These are phyloP conservation scores for Erysimum cheiri DNA, from an alignment of 441 rosid genomes.

Conservation along the genomic window DNA sequence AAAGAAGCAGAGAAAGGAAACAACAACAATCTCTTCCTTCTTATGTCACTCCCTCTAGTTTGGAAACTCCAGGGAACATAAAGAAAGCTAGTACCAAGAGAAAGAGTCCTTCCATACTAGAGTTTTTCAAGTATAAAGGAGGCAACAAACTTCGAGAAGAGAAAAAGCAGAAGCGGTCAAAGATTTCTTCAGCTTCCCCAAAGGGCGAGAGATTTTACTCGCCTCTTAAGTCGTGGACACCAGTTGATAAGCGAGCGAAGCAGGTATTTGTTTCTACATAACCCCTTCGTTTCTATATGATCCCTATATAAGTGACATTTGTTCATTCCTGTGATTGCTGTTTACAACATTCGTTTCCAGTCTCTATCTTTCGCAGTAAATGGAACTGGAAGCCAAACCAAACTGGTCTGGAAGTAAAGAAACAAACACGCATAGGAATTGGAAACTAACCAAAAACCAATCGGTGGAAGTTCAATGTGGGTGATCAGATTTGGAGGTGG, in stretches of 20 bases:
- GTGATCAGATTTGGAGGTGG: slow-evolving; percentile 42
- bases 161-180: slow-evolving; percentile 66
- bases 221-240: slow-evolving; percentile 59
- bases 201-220: slow-evolving; percentile 52
- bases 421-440: slow-evolving; percentile 39
- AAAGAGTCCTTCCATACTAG: slow-evolving; percentile 83
- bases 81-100: slow-evolving; percentile 57
- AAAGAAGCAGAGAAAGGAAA: slow-evolving; percentile 65
- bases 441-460: too few relatives aligned
- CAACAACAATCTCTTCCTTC: slow-evolving; percentile 67
- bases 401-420: slow-evolving; percentile 83
- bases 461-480: slow-evolving; percentile 1
- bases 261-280: slow-evolving; percentile 53
- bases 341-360: slow-evolving; percentile 54
- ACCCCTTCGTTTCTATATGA: background rate
- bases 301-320: slow-evolving; percentile 2
- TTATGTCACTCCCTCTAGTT: slow-evolving; percentile 51
- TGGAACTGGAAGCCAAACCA: slow-evolving; percentile 73
- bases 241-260: slow-evolving; percentile 78
- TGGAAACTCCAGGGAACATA: slow-evolving; percentile 46
- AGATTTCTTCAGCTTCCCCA: slow-evolving; percentile 51
- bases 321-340: background rate
- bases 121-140: slow-evolving; percentile 82
- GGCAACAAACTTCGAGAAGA: slow-evolving; percentile 59
- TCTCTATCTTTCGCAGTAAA: slow-evolving; percentile 62